Base-by-base conservation (phyloP, 495 filamentous ascomycete genomes). In the Lentithecium fluviatile region DNA sequence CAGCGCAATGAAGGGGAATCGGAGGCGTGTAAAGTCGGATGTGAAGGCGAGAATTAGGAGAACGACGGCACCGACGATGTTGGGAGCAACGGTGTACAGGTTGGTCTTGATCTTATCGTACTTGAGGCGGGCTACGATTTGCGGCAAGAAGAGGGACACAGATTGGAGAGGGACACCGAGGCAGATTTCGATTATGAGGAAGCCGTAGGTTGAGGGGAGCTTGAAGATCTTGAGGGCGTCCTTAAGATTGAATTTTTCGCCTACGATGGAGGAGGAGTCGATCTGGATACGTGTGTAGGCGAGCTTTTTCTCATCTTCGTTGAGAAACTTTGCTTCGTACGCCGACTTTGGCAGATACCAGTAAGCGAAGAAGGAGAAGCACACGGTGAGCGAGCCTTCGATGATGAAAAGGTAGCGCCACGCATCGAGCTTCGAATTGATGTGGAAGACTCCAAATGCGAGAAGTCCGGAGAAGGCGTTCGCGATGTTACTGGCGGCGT, bases 351-450 rank as follows among this genome's bases (percentile, higher is more conserved):
- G 89, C 2, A 93, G 79, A 62, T 88, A 91, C 71, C 79, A 85
- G 64, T 79, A 86, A n/a, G 83, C 84, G 60, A 91, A 84, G 57
- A 83, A 66, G 8, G 84, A 75, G 70, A 89, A 88, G 52, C 81
- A 62, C 5, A 88, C 76, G 0, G 88, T 89, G 60, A 77, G 77
- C 7, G 73, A 58, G 2, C 89, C 89, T 61, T 93, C 88, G 34
- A 91, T 84, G 49, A 91, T 73, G 70, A 93, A 93, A 7, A 91
- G 81, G 69, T 89, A 91, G 2, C 84, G 78, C 89, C 89, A 93
- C 19, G 78, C 74, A 1, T 75, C 59, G 29, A 88, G 65, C 23
- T 69, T 56, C 25, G 81, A 73, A 19, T 85, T 57, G 67, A 91
- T 91, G 53, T 85, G 88, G 71, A 91, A 90, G 2, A 89, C 84